Percentiles rank a stretch among this genome's conserved stretches.
Conservation (phyloP, 192 early-diverging fungal species). For the Pecoramyces ruminantium region DNA sequence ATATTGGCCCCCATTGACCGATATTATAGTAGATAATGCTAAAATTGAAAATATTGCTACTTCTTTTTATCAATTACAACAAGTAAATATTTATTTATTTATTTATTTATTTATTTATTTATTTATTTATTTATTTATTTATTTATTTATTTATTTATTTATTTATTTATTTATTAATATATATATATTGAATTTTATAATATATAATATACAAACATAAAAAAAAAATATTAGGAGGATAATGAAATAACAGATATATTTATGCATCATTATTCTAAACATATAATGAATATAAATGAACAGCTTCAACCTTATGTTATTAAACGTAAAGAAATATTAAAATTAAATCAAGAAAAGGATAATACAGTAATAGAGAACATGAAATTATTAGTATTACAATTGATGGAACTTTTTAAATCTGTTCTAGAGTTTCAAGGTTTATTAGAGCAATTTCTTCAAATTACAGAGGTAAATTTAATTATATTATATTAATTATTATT, state of each 20-base stretch:
- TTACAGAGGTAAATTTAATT: background rate
- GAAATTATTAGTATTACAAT: background rate
- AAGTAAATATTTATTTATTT: background rate
- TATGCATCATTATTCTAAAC: background rate
- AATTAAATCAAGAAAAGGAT: background rate
- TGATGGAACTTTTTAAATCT: background rate
- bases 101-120: too few species aligned
- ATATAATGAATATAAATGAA: background rate
- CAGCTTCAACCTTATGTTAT: background rate
- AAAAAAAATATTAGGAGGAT: background rate
- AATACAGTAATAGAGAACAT: background rate
- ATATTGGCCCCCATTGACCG: background rate
- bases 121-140: too few species aligned
- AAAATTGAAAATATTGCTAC: background rate
- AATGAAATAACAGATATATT: background rate
- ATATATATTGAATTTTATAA: too few species aligned
- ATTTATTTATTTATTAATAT: too few species aligned
- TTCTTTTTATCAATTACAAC: background rate
- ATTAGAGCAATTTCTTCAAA: background rate
- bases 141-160: too few species aligned
- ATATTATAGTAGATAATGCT: background rate
- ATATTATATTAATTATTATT: too few species aligned
- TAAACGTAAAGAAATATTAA: background rate
- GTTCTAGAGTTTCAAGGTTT: background rate
- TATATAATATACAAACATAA: too few species aligned